Evolutionary conservation across 805 yeast genomes (phyloP), one percentile per base, ranked within the genome.

Genomic region (Kuraishia hungarica): DNA sequence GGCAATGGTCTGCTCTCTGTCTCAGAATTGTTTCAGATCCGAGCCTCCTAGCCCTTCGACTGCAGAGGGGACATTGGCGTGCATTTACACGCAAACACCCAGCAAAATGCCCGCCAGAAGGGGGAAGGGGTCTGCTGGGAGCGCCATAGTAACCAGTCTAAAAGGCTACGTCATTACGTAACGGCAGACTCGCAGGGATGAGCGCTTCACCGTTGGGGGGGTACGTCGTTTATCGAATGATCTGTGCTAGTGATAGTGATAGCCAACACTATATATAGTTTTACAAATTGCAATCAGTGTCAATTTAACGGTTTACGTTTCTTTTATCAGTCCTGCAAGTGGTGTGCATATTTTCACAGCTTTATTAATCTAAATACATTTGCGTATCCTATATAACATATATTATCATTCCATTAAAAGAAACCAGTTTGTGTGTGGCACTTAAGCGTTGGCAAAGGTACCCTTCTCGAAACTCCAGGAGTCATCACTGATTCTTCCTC

Each of bases 401-500:
- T 35, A 35, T 35, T 35, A 35, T 13, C n/a, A 35, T 35, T 35
- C 11, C 43, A 35, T 35, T 13, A 35, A 17, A 35, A 35, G 43
- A 35, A 35, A 35, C n/a, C 11, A 7, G 17, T 15, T 4, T 35
- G n/a, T 35, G n/a, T 13, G 17, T 35, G 10, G 10, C 43, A 17
- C 43, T 61, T 66, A 70, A 64, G 68, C 69, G 64, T 68, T 68
- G 53, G 75, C 75, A 54, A 71, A 71, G 53, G 73, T 73, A 57
- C 67, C 67, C 66, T 71, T 71, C 51, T 61, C 67, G 51, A 71
- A 71, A 53, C 72, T 67, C 96, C 96, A 93, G 67, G 96, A 85
- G 77, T 93, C 99, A 65, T 89, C 96, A 63, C 96, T 86, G 67
- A 92, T 86, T 81, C 99, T 89, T 61, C 99, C 99, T 81, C 99